Evolutionary conservation across 2,329 filamentous ascomycete genomes (phyloP).

Genomic region (Botrytis hyacinthi): DNA sequence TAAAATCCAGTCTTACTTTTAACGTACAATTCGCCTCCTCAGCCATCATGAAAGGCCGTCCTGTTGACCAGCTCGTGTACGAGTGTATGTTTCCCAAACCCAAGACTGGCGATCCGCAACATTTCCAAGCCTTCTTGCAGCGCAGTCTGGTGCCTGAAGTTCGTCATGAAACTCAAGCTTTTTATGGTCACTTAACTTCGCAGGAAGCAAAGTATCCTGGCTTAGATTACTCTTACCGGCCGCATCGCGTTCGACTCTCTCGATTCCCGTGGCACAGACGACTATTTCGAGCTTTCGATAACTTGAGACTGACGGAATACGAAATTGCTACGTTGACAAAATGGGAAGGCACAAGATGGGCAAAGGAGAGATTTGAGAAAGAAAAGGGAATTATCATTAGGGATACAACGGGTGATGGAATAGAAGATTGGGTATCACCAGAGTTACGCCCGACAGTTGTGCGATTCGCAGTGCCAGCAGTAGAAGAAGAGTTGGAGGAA

Average conservation of each 20-base stretch:
- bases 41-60: constrained; percentile 61
- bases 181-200: constrained; percentile 76
- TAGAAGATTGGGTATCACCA: constrained; percentile 59
- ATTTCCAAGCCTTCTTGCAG: constrained; percentile 68
- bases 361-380: constrained; percentile 74
- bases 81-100: constrained; percentile 70
- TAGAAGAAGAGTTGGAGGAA: constrained; percentile 41
- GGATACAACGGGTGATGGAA: constrained; percentile 70
- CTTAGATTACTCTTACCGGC: constrained; percentile 71
- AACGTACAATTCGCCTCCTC: constrained; percentile 16
- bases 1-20: constrained; percentile 8
- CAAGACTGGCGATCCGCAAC: constrained; percentile 64
- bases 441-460: constrained; percentile 35
- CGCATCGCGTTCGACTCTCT: constrained; percentile 73
- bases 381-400: constrained; percentile 68
- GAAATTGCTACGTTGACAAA: constrained; percentile 73
- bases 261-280: constrained; percentile 75
- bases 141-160: constrained; percentile 71
- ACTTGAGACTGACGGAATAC: constrained; percentile 61
- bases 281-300: constrained; percentile 74
- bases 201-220: constrained; percentile 80
- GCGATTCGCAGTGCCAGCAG: constrained; percentile 26
- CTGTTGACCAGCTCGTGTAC: constrained; percentile 71
- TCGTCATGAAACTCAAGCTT: constrained; percentile 68
- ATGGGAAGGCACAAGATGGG: constrained; percentile 83